Evolutionary conservation across 768 basidiomycete species (phyloP).

Genomic region (Plicaturopsis crispa): DNA sequence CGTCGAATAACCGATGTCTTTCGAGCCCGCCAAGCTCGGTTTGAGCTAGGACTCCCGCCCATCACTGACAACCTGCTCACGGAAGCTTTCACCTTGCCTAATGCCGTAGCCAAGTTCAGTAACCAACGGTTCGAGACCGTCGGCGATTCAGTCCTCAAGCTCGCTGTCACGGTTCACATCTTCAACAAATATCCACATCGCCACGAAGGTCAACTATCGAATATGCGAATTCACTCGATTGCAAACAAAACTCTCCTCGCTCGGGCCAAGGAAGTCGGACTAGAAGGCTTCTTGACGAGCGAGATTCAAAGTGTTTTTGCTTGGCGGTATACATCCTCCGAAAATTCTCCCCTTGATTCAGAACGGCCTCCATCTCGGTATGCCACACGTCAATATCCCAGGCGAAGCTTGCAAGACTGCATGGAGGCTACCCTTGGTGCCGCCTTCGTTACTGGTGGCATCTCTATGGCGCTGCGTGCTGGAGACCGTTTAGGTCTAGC

Average conservation of each 20-base stretch:
- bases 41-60: conserved; percentile 52
- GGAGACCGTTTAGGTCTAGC: conserved; percentile 62
- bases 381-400: conserved; percentile 44
- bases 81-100: conserved; percentile 74
- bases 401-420: conserved; percentile 77
- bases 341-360: conserved; percentile 25
- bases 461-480: conserved; percentile 54
- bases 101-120: conserved; percentile 52
- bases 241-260: conserved; percentile 65
- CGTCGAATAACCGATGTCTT: conserved; percentile 60
- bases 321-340: conserved; percentile 51
- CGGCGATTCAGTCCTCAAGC: conserved; percentile 77
- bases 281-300: conserved; percentile 57
- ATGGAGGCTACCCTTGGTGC: conserved; percentile 85
- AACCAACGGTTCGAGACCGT: conserved; percentile 86
- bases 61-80: conserved; percentile 51
- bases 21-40: conserved; percentile 44
- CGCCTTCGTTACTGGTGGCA: conserved; percentile 64
- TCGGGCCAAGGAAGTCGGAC: conserved; percentile 54
- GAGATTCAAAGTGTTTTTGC: conserved; percentile 44
- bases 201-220: conserved; percentile 78
- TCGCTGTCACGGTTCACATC: conserved; percentile 68
- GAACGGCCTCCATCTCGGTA: conserved; percentile 17
- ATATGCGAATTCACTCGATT: conserved; percentile 54
- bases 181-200: conserved; percentile 69